Evolutionary conservation across 192 early-diverging fungal species (phyloP), one percentile per base, ranked within the genome.

Genomic region (Backusella sp.): DNA sequence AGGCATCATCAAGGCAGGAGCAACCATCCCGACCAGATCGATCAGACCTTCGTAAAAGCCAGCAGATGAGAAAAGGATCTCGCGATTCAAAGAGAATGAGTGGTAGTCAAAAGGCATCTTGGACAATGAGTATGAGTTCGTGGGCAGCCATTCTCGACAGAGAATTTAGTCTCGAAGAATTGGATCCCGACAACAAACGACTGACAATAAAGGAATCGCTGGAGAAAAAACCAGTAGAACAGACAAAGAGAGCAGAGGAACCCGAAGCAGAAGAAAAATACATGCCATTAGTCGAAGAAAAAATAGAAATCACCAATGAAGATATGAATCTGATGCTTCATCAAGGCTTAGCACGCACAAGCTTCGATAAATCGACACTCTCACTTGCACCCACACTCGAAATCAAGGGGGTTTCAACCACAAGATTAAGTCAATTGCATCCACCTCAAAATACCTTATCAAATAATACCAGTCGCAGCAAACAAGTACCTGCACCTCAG

Each of bases 61-160:
- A 62, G 26, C 56, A 62, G n/a, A 4, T 28, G 3, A 14, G 26
- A 62, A 62, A 62, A 26, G 56, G 23, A 11, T 62, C 56, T 28
- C 56, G 23, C 28, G 56, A 62, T 62, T 62, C 56, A 62, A 62
- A 71, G 41, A 65, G 77, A 59, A 56, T 52, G 34, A 79, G 77
- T 74, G 77, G 77, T 46, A 74, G 72, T 62, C 77, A 79, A 74
- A 79, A 79, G 28, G 72, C 72, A 36, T 62, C 73, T 41, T 79
- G 77, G 77, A 66, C 77, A 6, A 44, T 68, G 30, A 73, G 49
- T 28, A 62, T 74, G 42, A 65, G 39, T 6, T 68, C 77, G 1
- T 79, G 77, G 77, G 72, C 73, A 36, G 41, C 72, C 14, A 56
- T 73, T 15, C 32, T 79, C 32, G 73, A 79, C 35, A 32, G 49